phyloP scores from a whole-genome alignment of 139 green algal species.

The Chlamydomonas sphaeroides region DNA sequence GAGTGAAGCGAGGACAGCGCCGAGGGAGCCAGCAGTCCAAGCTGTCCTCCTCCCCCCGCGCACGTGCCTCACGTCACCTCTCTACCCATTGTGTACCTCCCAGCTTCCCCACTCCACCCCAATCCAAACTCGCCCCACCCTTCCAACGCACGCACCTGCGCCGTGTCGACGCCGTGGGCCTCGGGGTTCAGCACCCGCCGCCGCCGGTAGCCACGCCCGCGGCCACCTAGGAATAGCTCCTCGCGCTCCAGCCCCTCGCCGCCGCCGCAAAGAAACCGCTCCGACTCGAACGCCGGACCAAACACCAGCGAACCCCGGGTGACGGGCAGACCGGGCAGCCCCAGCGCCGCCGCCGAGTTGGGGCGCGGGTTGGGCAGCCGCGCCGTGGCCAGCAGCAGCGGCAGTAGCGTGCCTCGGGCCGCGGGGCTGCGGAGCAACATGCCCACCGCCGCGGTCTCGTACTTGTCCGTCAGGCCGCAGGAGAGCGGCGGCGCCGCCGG shows the following conservation, averaged over 20 bases:
- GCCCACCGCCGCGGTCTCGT: background rate
- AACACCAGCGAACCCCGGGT: background rate
- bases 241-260: constrained; percentile 1
- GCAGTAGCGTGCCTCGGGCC: constrained; percentile 3
- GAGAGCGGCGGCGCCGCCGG: background rate
- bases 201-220: constrained; percentile 16
- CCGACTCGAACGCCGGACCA: background rate
- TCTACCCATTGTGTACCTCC: too few species aligned
- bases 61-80: too few species aligned
- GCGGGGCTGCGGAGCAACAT: constrained; percentile 20
- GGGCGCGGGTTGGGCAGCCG: background rate
- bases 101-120: too few species aligned
- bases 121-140: too few species aligned
- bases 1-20: too few species aligned
- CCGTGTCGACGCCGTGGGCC: constrained; percentile 16
- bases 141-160: background rate
- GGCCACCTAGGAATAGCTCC: constrained; percentile 30
- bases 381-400: constrained; percentile 15
- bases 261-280: constrained; percentile 3
- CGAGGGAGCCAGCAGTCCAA: too few species aligned
- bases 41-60: too few species aligned
- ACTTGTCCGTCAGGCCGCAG: background rate
- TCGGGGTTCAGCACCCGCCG: constrained; percentile 18
- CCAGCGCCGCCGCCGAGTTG: background rate
- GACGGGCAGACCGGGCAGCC: background rate